These are phyloP conservation scores for Backusella mclennaniae DNA, from an alignment of 192 early-diverging fungal genomes.

Conservation along the genomic window DNA sequence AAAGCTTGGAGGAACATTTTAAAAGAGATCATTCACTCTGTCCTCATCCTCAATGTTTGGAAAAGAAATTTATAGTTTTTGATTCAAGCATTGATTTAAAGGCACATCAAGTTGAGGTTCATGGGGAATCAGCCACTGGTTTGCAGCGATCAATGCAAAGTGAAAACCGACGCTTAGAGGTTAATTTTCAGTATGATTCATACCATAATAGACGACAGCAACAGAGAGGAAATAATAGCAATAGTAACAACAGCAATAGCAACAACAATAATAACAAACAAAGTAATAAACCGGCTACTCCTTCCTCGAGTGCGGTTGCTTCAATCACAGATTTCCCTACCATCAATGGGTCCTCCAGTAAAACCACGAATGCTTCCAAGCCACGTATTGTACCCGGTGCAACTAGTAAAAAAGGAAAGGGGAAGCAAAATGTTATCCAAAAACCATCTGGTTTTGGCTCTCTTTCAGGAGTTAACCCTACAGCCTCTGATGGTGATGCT, in stretches of 20 bases:
- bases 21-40: slow-evolving; percentile 79
- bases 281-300: neutral
- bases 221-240: neutral
- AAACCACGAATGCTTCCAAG: neutral
- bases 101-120: slow-evolving; percentile 72
- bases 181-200: slow-evolving; percentile 29
- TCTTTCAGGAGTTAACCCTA: neutral
- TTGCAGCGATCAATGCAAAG: slow-evolving; percentile 33
- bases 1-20: slow-evolving; percentile 75
- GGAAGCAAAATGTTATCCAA: neutral
- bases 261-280: neutral
- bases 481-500: neutral
- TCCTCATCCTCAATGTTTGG: slow-evolving; percentile 75
- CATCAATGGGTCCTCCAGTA: neutral
- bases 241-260: neutral
- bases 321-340: slow-evolving; percentile 7
- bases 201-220: slow-evolving; percentile 7
- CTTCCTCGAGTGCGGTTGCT: neutral
- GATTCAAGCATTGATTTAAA: slow-evolving; percentile 88
- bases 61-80: slow-evolving; percentile 97
- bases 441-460: slow-evolving; percentile 13
- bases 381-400: neutral
- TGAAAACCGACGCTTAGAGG: slow-evolving; percentile 34
- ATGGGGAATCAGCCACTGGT: slow-evolving; percentile 26
- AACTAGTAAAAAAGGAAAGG: slow-evolving; percentile 1